These are phyloP conservation scores for Pecoramyces ruminantium DNA, from an alignment of 192 early-diverging fungal genomes.

Conservation along the genomic window DNA sequence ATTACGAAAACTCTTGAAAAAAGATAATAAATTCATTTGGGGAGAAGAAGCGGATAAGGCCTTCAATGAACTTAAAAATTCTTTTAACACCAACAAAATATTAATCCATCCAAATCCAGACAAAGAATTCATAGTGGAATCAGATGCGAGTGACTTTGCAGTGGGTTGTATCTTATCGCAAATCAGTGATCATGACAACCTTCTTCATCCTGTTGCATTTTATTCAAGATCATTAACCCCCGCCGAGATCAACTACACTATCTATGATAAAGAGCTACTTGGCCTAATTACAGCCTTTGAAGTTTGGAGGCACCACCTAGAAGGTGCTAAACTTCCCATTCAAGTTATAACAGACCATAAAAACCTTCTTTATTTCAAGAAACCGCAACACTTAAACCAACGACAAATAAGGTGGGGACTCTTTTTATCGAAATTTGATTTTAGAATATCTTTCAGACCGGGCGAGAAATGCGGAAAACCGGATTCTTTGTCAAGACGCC, in stretches of 20 bases:
- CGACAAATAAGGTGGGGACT: conserved; percentile 13
- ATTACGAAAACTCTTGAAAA: too few relatives aligned
- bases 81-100: too few relatives aligned
- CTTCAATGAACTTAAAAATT: too few relatives aligned
- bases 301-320: conserved; percentile 15
- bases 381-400: conserved; percentile 5
- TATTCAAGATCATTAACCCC: neutral
- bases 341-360: conserved; percentile 18
- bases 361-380: conserved; percentile 18
- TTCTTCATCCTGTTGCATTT: too few relatives aligned
- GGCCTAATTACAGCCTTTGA: conserved; percentile 16
- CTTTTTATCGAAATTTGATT: conserved; percentile 6
- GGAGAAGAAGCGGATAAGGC: too few relatives aligned
- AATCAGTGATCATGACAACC: too few relatives aligned
- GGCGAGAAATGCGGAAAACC: conserved; percentile 10
- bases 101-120: too few relatives aligned
- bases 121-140: too few relatives aligned
- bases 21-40: too few relatives aligned
- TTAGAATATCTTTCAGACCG: conserved; percentile 5
- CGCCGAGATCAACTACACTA: conserved; percentile 15
- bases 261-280: conserved; percentile 16
- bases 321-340: conserved; percentile 2
- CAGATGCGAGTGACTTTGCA: too few relatives aligned
- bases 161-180: too few relatives aligned
- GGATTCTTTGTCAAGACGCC: conserved; percentile 9